Evolutionary conservation across 352 stramenopile species (phyloP).

Genomic region (Blastocystis sp.): DNA sequence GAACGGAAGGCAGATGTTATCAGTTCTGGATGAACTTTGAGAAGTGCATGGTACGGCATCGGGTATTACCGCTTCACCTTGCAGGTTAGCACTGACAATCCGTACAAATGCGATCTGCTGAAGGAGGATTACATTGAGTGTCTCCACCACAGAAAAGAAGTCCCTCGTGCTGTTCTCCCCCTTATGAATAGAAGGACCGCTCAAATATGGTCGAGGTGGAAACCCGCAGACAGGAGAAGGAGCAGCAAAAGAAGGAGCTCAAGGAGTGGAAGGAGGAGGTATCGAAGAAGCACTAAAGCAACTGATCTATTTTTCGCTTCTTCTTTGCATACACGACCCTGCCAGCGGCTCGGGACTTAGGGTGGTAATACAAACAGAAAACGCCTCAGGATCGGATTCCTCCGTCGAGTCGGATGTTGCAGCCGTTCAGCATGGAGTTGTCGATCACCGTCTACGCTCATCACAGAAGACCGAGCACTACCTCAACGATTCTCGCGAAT

Average conservation of each 20-base stretch:
- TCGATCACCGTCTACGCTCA: constrained; percentile 4
- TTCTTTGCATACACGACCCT: not conserved
- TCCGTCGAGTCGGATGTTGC: constrained; percentile 58
- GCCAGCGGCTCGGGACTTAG: too few relatives aligned
- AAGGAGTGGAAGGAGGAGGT: constrained; percentile 21
- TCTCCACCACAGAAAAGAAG: constrained; percentile 72
- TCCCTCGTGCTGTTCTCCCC: not conserved
- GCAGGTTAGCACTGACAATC: constrained; percentile 61
- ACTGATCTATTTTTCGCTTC: not conserved
- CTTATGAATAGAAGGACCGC: constrained; percentile 54
- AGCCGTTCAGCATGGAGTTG: constrained; percentile 65
- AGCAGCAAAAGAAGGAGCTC: constrained; percentile 40
- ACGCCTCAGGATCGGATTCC: constrained; percentile 10
- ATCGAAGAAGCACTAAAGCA: constrained; percentile 66
- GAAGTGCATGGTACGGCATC: constrained; percentile 30
- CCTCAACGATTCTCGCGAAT: constrained; percentile 32
- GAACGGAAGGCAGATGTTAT: constrained; percentile 70
- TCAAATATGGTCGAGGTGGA: constrained; percentile 67
- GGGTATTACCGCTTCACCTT: not conserved
- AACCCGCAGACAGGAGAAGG: constrained; percentile 55
- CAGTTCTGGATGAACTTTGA: constrained; percentile 73
- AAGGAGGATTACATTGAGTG: constrained; percentile 74
- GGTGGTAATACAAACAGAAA: not conserved
- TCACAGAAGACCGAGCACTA: not conserved
- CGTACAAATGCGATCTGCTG: constrained; percentile 71